These are phyloP conservation scores for Teunomyces gatunensis DNA, from an alignment of 805 yeast genomes.

Conservation along the genomic window DNA sequence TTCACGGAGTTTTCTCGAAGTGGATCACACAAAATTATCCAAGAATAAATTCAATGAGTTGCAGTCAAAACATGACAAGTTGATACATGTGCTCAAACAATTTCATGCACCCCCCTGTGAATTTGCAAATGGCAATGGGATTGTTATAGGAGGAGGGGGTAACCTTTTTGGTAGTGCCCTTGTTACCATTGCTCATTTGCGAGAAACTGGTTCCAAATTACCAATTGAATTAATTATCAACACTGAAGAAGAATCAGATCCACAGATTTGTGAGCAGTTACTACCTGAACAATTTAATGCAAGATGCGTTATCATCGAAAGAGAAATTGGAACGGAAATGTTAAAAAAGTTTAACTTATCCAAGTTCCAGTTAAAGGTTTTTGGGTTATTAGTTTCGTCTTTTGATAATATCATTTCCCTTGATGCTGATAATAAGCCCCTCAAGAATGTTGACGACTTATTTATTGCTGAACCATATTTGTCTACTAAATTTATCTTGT, in stretches of 20 bases:
- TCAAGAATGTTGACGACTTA: conserved; percentile 28
- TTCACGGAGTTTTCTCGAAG: conserved; percentile 11
- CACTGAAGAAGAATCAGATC: conserved; percentile 20
- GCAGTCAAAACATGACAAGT: conserved; percentile 23
- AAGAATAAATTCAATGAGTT: conserved; percentile 19
- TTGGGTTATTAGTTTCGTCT: conserved; percentile 32
- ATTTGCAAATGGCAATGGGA: conserved; percentile 32
- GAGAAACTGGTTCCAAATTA: conserved; percentile 30
- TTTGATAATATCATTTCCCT: conserved; percentile 32
- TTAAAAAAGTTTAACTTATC: conserved; percentile 14
- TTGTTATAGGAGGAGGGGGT: conserved; percentile 33
- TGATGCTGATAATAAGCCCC: conserved; percentile 35
- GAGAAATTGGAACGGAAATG: conserved; percentile 21
- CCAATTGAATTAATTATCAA: conserved; percentile 36
- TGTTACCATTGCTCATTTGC: conserved; percentile 26
- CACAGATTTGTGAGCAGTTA: conserved; percentile 25
- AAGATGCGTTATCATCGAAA: conserved; percentile 25
- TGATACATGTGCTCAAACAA: conserved; percentile 24
- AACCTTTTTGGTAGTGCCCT: conserved; percentile 27
- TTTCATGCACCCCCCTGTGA: conserved; percentile 23
- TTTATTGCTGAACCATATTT: conserved; percentile 23
- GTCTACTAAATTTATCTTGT: conserved; percentile 26
- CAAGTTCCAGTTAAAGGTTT: conserved; percentile 28
- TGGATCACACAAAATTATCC: conserved; percentile 13
- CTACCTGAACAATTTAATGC: conserved; percentile 22